Conservation (phyloP, 768 basidiomycete species). For the Amanita molliuscula region DNA sequence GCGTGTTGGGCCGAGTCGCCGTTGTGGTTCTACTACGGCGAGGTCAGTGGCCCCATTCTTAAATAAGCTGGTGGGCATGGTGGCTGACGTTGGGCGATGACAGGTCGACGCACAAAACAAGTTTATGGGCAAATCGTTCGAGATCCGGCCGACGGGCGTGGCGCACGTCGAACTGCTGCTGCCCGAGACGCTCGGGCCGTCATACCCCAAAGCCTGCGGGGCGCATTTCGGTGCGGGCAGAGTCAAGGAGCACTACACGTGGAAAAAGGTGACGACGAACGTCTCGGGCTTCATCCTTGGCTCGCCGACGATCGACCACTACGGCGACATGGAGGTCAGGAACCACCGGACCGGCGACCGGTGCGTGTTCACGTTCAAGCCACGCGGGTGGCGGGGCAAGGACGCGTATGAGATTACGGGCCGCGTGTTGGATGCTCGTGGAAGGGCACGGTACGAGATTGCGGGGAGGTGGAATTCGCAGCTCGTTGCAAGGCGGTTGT, state of each 20-base stretch:
- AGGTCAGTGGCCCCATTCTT: constrained; percentile 31
- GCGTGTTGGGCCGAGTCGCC: constrained; percentile 94
- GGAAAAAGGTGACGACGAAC: constrained; percentile 91
- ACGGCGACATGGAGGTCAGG: constrained; percentile 89
- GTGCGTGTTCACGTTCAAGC: constrained; percentile 90
- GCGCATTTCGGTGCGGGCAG: constrained; percentile 32
- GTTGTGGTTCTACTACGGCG: constrained; percentile 84
- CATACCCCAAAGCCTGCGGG: constrained; percentile 47
- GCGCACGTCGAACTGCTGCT: constrained; percentile 81
- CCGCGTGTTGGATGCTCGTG: constrained; percentile 56
- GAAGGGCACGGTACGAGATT: constrained; percentile 71
- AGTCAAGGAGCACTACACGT: constrained; percentile 85
- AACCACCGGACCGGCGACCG: constrained; percentile 88
- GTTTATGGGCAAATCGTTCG: constrained; percentile 94
- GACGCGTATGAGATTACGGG: constrained; percentile 93
- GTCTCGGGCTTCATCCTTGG: constrained; percentile 93
- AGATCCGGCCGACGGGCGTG: constrained; percentile 91
- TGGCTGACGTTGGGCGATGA: not conserved
- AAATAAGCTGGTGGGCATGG: not conserved
- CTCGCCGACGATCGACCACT: constrained; percentile 80
- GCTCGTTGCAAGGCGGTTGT: constrained; percentile 71
- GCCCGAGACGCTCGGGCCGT: constrained; percentile 51
- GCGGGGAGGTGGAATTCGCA: constrained; percentile 96
- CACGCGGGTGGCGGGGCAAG: constrained; percentile 87
- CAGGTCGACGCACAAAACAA: constrained; percentile 95